These are phyloP conservation scores for Wallacemonas collosoma DNA, from an alignment of 208 protist genomes.

Conservation along the genomic window DNA sequence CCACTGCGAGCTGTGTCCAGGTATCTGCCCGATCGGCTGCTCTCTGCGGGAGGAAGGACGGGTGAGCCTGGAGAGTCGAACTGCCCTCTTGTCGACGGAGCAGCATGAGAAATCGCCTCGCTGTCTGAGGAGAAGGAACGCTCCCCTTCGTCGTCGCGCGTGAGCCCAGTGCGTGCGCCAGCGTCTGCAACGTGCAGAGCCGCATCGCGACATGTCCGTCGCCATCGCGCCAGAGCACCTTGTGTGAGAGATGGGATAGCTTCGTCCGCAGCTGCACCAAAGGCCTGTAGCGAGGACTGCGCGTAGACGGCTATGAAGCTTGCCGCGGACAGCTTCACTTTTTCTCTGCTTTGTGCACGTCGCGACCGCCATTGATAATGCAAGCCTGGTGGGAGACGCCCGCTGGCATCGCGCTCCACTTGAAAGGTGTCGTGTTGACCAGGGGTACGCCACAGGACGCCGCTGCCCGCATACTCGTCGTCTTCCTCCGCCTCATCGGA, in stretches of 20 bases:
- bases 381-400: background rate
- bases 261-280: conserved; percentile 18
- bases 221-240: too few relatives aligned
- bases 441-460: too few relatives aligned
- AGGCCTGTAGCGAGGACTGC: conserved; percentile 37
- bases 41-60: background rate
- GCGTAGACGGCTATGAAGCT: conserved; percentile 60
- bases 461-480: conserved; percentile 12
- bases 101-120: too few relatives aligned
- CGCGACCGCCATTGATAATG: background rate
- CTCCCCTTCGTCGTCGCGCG: too few relatives aligned
- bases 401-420: background rate
- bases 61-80: background rate
- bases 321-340: conserved; percentile 39
- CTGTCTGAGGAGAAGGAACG: too few relatives aligned
- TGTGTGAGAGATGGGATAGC: background rate
- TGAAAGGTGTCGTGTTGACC: background rate
- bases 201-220: too few relatives aligned
- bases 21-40: background rate
- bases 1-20: background rate
- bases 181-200: too few relatives aligned
- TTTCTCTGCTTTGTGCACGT: conserved; percentile 6
- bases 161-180: too few relatives aligned
- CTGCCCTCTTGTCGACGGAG: too few relatives aligned
- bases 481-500: conserved; percentile 5